These are phyloP conservation scores for Galerina sulciceps DNA, from an alignment of 768 basidiomycete genomes.

Conservation along the genomic window DNA sequence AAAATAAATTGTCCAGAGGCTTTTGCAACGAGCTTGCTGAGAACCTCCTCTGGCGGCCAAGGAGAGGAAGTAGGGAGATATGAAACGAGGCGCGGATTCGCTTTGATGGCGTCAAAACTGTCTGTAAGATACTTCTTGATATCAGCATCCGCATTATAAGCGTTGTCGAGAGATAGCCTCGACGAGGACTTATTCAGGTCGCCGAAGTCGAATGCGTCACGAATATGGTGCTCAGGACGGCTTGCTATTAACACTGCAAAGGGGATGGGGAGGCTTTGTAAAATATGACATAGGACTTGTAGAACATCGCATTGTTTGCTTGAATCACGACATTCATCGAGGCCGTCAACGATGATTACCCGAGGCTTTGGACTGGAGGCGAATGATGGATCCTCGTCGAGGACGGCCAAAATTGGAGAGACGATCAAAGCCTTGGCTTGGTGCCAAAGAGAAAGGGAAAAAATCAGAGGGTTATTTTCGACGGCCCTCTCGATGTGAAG, in stretches of 20 bases:
- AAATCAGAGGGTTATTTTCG: slow-evolving; percentile 1
- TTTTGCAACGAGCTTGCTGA: background rate
- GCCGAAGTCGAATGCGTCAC: background rate
- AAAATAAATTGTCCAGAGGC: slow-evolving; percentile 12
- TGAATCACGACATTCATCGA: slow-evolving; percentile 10
- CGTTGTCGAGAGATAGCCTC: background rate
- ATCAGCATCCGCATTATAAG: background rate
- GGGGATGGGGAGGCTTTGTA: background rate
- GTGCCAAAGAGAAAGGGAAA: background rate
- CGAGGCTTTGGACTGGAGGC: background rate
- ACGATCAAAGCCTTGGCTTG: slow-evolving; percentile 7
- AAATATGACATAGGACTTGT: background rate
- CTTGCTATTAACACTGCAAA: slow-evolving; percentile 5
- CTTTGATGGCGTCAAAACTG: background rate
- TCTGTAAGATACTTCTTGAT: background rate
- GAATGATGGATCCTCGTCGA: background rate
- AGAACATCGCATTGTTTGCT: slow-evolving; percentile 2
- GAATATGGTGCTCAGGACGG: slow-evolving; percentile 9
- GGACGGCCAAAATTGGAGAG: background rate
- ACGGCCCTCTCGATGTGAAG: background rate
- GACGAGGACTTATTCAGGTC: background rate
- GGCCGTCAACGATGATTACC: slow-evolving; percentile 14
- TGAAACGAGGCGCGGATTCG: background rate
- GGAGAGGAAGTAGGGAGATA: background rate
- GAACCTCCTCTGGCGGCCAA: slow-evolving; percentile 2